Base-by-base conservation (phyloP, 306 rosid genomes). In the Dryas octopetala region DNA sequence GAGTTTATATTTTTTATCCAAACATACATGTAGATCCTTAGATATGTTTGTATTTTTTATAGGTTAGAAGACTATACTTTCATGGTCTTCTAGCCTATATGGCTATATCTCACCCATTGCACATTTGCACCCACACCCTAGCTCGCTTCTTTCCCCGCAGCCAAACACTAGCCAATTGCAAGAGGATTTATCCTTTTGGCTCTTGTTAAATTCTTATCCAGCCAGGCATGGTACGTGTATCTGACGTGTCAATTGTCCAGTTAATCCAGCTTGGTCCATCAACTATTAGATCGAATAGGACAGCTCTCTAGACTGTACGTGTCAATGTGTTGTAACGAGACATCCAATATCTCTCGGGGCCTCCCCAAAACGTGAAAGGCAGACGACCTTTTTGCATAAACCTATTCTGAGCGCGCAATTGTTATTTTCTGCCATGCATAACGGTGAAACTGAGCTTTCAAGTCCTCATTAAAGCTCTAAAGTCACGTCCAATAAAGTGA, bases 401-500 rank as follows among this genome's bases (percentile, higher is more conserved):
- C 55, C 7, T 4, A 43, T 45, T 15, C 17, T 43, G 40, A 38
- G 40, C n/a, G n/a, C n/a, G n/a, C 48, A 47, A 46, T 60, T 9
- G 48, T 46, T 66, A 57, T 76, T 23, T 9, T 4, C 11, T 55
- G 44, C 19, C 5, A 5, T 7, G 19, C 46, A 10, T 6, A 7
- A 49, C 45, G 16, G 68, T 58, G 62, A 58, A 57, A 68, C 43
- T 45, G 28, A 76, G 40, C 66, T 66, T 48, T 48, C 62, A 32
- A 10, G 38, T 10, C 1, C 7, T 55, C 55, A 4, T n/a, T 5
- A 6, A 44, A 17, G 9, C 28, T 5, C 46, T 52, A 23, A 44
- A 26, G 57, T 53, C 79, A n/a, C 51, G 7, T 75, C 54, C 26
- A 8, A 65, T 23, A 23, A 23, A 23, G 23, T 23, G 23, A 23